phyloP scores from a whole-genome alignment of 2,329 filamentous ascomycete genomes.

The Paecilomyces variotii region DNA sequence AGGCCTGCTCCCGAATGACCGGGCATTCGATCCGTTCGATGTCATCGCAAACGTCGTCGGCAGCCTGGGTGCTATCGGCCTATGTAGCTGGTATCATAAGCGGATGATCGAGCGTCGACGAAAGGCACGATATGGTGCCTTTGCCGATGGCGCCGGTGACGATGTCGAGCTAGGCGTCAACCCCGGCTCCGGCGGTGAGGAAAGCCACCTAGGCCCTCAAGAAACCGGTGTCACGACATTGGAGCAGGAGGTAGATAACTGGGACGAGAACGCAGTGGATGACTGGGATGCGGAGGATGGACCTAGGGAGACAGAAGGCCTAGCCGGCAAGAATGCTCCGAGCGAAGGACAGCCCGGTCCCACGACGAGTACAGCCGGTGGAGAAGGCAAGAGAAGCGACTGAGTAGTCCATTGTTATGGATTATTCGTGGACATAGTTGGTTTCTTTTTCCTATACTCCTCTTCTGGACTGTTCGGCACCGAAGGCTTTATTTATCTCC shows the following conservation, averaged over 20 bases:
- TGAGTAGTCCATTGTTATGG: not conserved
- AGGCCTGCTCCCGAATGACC: constrained; percentile 61
- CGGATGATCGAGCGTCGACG: constrained; percentile 88
- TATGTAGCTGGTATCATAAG: constrained; percentile 89
- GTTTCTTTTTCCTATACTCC: not conserved
- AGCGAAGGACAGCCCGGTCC: not conserved
- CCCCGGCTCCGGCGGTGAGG: constrained; percentile 34
- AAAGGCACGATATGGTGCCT: constrained; percentile 61
- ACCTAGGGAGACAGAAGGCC: constrained; percentile 16
- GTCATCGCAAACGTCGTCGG: constrained; percentile 83
- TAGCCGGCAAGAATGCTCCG: not conserved
- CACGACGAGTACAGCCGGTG: not conserved
- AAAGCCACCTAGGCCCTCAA: constrained; percentile 40
- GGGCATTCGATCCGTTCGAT: constrained; percentile 70
- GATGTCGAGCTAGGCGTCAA: constrained; percentile 66
- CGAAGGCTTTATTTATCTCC: not conserved
- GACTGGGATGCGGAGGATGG: constrained; percentile 55
- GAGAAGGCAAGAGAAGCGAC: constrained; percentile 8
- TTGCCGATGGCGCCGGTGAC: constrained; percentile 47
- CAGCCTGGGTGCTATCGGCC: constrained; percentile 59
- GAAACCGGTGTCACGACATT: constrained; percentile 60
- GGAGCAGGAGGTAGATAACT: constrained; percentile 82
- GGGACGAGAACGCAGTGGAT: constrained; percentile 76
- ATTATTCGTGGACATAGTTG: not conserved
- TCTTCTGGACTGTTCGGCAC: not conserved